Conservation (phyloP, 2,329 filamentous ascomycete genomes). For the Xylariomycetidae sp. region DNA sequence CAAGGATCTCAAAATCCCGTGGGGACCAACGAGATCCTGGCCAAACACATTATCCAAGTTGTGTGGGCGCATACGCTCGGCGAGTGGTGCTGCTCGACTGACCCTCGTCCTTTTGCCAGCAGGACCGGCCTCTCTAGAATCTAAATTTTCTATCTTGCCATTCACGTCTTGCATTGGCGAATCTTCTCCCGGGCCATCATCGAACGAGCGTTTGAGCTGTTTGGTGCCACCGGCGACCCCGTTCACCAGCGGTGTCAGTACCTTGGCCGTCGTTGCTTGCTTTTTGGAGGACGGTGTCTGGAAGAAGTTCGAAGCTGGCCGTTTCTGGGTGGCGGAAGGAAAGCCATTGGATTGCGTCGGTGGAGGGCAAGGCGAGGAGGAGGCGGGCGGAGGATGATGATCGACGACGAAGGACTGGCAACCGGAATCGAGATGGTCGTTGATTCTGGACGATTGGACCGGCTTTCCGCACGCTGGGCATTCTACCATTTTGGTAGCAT, state of each 20-base stretch:
- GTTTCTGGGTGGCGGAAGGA: slow-evolving; percentile 44
- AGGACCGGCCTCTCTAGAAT: slow-evolving; percentile 30
- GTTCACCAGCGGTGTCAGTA: slow-evolving; percentile 30
- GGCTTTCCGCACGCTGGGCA: slow-evolving; percentile 78
- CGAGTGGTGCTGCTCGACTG: slow-evolving; percentile 73
- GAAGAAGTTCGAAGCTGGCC: slow-evolving; percentile 56
- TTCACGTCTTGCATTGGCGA: slow-evolving; percentile 19
- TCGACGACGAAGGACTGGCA: slow-evolving; percentile 67
- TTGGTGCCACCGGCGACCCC: slow-evolving; percentile 21
- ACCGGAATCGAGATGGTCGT: slow-evolving; percentile 82
- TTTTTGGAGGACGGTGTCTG: slow-evolving; percentile 57
- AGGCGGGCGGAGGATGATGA: slow-evolving; percentile 30
- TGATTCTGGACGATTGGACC: slow-evolving; percentile 73
- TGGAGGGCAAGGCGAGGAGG: slow-evolving; percentile 28
- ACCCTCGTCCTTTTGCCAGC: slow-evolving; percentile 63
- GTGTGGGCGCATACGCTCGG: slow-evolving; percentile 87
- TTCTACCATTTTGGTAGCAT: slow-evolving; percentile 51
- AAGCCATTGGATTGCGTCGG: slow-evolving; percentile 30
- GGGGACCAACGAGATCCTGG: slow-evolving; percentile 81
- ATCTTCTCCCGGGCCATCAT: slow-evolving; percentile 42
- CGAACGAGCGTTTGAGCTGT: slow-evolving; percentile 46
- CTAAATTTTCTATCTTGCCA: slow-evolving; percentile 16
- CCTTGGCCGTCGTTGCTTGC: slow-evolving; percentile 33
- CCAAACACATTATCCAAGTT: slow-evolving; percentile 83
- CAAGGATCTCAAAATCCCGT: slow-evolving; percentile 78